Percentiles rank a stretch among this genome's conserved stretches.
These are phyloP conservation scores for Megacollybia marginata DNA, from an alignment of 768 basidiomycete species.

Conservation along the genomic window DNA sequence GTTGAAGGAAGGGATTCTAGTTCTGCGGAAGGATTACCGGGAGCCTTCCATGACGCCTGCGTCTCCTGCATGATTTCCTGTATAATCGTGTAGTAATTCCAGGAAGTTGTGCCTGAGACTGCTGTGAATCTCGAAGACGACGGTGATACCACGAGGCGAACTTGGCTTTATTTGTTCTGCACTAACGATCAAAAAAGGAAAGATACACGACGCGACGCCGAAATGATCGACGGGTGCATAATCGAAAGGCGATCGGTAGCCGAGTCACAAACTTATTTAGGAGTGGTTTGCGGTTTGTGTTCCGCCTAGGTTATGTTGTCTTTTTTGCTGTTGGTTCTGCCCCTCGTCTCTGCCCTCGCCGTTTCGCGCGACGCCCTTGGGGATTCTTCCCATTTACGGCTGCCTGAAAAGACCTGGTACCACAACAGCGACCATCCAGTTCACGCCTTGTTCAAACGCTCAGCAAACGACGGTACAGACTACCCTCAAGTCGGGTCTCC, in stretches of 20 bases:
- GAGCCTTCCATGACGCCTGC: slow-evolving; percentile 21
- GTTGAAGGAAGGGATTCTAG: slow-evolving; percentile 58
- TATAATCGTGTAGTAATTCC: too few relatives aligned
- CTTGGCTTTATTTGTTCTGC: too few relatives aligned
- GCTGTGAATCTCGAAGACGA: too few relatives aligned
- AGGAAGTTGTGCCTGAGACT: too few relatives aligned
- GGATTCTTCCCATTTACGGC: slow-evolving; percentile 17
- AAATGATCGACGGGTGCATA: too few relatives aligned
- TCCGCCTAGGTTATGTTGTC: slow-evolving; percentile 3
- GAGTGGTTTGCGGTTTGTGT: too few relatives aligned
- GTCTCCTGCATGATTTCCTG: neutral
- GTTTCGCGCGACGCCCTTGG: slow-evolving; percentile 18
- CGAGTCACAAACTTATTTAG: too few relatives aligned
- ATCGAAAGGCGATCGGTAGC: too few relatives aligned
- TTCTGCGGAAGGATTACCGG: slow-evolving; percentile 39
- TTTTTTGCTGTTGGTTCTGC: slow-evolving; percentile 12
- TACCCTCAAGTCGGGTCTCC: slow-evolving; percentile 56
- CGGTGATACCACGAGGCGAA: too few relatives aligned
- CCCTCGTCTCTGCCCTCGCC: slow-evolving; percentile 18
- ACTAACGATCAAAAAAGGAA: too few relatives aligned
- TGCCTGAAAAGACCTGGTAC: slow-evolving; percentile 46
- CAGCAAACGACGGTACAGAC: slow-evolving; percentile 33
- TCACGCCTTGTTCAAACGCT: slow-evolving; percentile 57
- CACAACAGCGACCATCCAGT: slow-evolving; percentile 55
- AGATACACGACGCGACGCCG: too few relatives aligned